phyloP scores from a whole-genome alignment of 768 basidiomycete species.

The Glaciozyma martinii region DNA sequence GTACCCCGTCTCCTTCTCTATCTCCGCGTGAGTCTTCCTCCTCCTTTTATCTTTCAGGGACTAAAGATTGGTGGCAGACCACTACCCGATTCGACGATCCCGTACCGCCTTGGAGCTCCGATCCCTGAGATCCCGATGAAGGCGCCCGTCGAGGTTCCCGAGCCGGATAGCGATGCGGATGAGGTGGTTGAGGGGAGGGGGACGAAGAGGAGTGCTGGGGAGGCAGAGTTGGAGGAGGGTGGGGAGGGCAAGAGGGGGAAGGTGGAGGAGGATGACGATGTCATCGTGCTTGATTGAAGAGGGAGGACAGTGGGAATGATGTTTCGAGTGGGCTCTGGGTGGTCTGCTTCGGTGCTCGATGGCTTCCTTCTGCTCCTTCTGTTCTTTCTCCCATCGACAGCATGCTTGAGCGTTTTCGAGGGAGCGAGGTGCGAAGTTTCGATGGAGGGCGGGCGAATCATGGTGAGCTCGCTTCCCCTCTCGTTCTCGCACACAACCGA shows the following conservation, averaged over 20 bases:
- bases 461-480: too few species aligned
- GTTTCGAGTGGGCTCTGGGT: too few species aligned
- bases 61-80: conserved; percentile 2
- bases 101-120: conserved; percentile 6
- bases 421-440: too few species aligned
- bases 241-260: conserved; percentile 8
- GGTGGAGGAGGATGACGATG: conserved; percentile 10
- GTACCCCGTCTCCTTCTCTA: conserved; percentile 29
- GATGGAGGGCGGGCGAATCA: too few species aligned
- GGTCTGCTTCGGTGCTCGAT: too few species aligned
- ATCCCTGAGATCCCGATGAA: conserved; percentile 20
- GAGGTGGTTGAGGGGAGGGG: neutral
- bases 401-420: too few species aligned
- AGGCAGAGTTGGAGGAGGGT: conserved; percentile 28
- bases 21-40: neutral
- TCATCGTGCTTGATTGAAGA: neutral
- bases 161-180: conserved; percentile 4
- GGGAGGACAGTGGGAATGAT: too few species aligned
- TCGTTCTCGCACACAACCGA: too few species aligned
- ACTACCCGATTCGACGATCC: neutral
- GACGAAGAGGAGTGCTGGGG: conserved; percentile 30
- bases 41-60: neutral
- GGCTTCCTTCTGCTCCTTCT: too few species aligned
- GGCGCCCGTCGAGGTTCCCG: conserved; percentile 2
- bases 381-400: too few species aligned